Base-by-base conservation (phyloP, 2,329 filamentous ascomycete species). In the Penicillium digitatum region DNA sequence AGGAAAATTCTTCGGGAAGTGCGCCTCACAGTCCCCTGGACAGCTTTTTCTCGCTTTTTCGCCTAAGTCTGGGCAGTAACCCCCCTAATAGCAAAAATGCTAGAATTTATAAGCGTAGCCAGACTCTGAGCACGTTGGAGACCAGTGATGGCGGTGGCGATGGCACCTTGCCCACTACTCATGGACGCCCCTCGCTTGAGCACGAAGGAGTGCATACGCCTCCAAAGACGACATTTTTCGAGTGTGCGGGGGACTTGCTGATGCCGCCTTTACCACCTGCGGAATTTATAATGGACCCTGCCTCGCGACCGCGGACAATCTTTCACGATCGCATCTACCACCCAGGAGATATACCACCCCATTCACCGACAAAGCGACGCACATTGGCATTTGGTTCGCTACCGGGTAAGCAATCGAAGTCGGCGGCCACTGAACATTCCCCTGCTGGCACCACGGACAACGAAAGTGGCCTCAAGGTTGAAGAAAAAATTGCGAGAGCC, bases 301-400 rank as follows among this genome's bases (percentile, higher is more conserved):
- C 86, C 1, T 87, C 84, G 48, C 87, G 94, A 16, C 86, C 90
- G 0, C 84, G 90, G 44, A 93, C 93, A 1, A 99, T 99, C 57
- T 97, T 97, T 73, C 94, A 99, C 72, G 94, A 99, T 71, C 87
- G 94, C 11, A 84, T 99, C 16, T 99, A 99, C 69, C 90, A 96
- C 66, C 92, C 94, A 0, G 83, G 87, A 40, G 94, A 99, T 67
- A 96, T 99, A 34, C 94, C 94, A 0, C 85, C 87, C 0, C 89
- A 91, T 9, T 87, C 89, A 0, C 74, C 71, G 5, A 64, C 68
- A 20, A 76, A 72, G 42, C 69, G 68, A 48, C 71, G 71, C 63
- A 62, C 81, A 68, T 71, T 78, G 62, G 60, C 71, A 29, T 66
- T 70, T 32, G 55, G 64, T 24, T 57, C 63, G 24, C 53, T 59